Evolutionary conservation across 2,329 filamentous ascomycete genomes (phyloP), one percentile per base, ranked within the genome.

Genomic region (Microdochium paspali): DNA sequence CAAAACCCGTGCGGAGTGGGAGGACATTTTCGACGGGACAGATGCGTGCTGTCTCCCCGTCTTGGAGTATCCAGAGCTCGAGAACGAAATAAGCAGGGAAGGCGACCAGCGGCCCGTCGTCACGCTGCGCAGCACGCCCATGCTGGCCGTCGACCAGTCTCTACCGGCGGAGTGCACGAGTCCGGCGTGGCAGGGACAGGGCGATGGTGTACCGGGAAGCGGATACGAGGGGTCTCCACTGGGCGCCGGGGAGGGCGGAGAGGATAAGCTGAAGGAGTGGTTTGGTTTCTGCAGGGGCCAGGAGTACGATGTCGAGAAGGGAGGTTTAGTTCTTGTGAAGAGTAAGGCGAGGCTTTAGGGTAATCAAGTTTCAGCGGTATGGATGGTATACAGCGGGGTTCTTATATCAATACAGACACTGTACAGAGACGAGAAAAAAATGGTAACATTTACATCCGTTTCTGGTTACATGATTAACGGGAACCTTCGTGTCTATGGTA

Each of bases 41-140:
- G 91, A 97, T 67, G 91, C 91, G 1, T 97, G 91, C 64, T 89
- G 85, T 53, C 89, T 87, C n/a, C 91, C 91, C 0, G 87, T 97
- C 1, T 69, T 95, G 39, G 82, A 82, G 28, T 87, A 89, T 54
- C 59, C 56, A 0, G 90, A 95, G 66, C 70, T 95, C 40, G 79
- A 88, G 58, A 53, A 28, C 3, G 21, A 40, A 62, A n/a, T 67
- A 68, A 59, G 50, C 58, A 67, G 72, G 44, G 80, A 82, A 58
- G 78, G 83, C 44, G 85, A 90, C 54, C 85, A 88, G 66, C 67
- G 87, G 51, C 85, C 86, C 1, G 67, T 76, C 1, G 85, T 90
- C 10, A 81, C 80, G 30, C 65, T 96, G 58, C 76, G 72, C 31
- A 73, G 71, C 23, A 90, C 87, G 10, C 90, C 90, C 0, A 82